These are phyloP conservation scores for Scenedesmus sp. DNA, from an alignment of 163 green algal genomes.

Conservation along the genomic window DNA sequence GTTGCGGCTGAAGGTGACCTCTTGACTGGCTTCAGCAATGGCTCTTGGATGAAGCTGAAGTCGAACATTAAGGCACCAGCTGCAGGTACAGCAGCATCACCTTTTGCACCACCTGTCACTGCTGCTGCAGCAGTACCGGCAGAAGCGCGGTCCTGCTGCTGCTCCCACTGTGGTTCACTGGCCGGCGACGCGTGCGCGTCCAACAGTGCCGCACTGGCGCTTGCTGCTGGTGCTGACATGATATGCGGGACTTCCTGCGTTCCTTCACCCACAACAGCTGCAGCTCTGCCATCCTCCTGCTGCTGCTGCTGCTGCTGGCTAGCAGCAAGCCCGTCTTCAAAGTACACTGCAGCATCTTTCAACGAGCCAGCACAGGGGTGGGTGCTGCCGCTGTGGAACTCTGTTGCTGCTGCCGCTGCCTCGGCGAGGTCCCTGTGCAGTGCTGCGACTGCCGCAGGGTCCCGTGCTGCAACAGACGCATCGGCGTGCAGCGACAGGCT, in stretches of 20 bases:
- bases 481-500: conserved; percentile 24
- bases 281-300: neutral
- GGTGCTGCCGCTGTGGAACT: neutral
- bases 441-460: neutral
- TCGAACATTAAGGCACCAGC: neutral
- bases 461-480: conserved; percentile 1
- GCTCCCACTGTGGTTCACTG: neutral
- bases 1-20: neutral
- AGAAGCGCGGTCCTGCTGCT: neutral
- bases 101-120: neutral
- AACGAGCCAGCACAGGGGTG: neutral
- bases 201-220: neutral
- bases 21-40: conserved; percentile 22
- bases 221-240: neutral
- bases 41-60: conserved; percentile 44
- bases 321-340: neutral
- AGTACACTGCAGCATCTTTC: neutral
- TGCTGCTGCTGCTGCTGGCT: conserved; percentile 27
- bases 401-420: conserved; percentile 20
- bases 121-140: neutral
- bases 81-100: neutral
- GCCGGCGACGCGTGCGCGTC: neutral
- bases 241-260: neutral
- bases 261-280: neutral
- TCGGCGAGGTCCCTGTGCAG: conserved; percentile 16